phyloP scores from a whole-genome alignment of 164 flowering plant genomes.

The Cinnamomum micranthum region DNA sequence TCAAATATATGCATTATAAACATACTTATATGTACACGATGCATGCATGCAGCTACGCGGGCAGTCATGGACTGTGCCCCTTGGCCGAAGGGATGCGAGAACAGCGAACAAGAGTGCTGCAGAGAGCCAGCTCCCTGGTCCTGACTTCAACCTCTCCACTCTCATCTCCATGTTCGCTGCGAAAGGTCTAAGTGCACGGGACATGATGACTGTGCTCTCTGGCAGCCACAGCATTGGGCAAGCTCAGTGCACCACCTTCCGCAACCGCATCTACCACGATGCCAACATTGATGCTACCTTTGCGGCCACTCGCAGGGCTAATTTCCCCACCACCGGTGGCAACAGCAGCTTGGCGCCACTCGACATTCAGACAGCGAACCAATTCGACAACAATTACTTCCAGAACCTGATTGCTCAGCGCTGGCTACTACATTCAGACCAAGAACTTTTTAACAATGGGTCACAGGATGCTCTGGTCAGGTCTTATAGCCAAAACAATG shows the following conservation, averaged over 20 bases:
- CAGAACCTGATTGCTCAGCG: neutral
- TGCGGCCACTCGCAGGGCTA: neutral
- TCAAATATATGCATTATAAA: no score
- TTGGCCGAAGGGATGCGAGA: slow-evolving; percentile 25
- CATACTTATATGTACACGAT: no score
- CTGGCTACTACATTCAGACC: slow-evolving; percentile 22
- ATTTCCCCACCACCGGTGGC: neutral
- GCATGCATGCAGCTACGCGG: slow-evolving; percentile 14
- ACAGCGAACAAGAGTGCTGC: slow-evolving; percentile 11
- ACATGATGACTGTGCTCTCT: slow-evolving; percentile 24
- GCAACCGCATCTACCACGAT: neutral
- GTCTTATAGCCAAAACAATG: slow-evolving; percentile 1
- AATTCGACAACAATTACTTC: neutral
- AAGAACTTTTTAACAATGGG: slow-evolving; percentile 13
- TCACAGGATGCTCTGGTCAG: slow-evolving; percentile 9
- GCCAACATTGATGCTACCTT: slow-evolving; percentile 12
- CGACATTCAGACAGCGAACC: neutral
- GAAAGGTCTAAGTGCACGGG: slow-evolving; percentile 14
- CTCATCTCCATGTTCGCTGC: slow-evolving; percentile 18
- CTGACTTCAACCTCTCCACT: slow-evolving; percentile 7
- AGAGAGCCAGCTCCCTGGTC: slow-evolving; percentile 15
- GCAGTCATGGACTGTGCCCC: slow-evolving; percentile 13
- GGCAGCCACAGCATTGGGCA: neutral
- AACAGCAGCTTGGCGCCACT: neutral
- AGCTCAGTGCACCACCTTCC: neutral